phyloP scores from a whole-genome alignment of 192 early-diverging fungal genomes.

The Obelidium mucronatum region DNA sequence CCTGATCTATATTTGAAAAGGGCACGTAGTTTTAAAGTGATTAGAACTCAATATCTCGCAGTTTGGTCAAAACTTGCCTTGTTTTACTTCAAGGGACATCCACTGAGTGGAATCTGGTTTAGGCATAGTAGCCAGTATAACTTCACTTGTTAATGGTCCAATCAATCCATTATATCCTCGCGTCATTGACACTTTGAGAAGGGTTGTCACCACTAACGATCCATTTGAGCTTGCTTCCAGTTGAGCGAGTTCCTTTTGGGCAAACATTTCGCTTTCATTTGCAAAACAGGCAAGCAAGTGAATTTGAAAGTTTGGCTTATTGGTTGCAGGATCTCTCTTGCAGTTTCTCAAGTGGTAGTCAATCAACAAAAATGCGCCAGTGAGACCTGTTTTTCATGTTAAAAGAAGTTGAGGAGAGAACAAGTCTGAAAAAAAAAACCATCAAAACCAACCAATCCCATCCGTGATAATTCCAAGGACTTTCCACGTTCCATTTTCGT shows the following conservation, averaged over 20 bases:
- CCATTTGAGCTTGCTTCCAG: conserved; percentile 18
- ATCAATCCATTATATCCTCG: conserved; percentile 7
- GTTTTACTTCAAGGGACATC: neutral
- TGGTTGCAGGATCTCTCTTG: conserved; percentile 28
- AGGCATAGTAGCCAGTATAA: conserved; percentile 38
- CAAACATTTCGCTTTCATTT: conserved; percentile 41
- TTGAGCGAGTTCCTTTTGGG: conserved; percentile 25
- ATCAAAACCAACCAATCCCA: conserved; percentile 39
- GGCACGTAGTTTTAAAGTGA: neutral
- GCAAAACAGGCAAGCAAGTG: conserved; percentile 30
- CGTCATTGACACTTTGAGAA: neutral
- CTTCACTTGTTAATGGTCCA: conserved; percentile 20
- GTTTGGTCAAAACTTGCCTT: neutral
- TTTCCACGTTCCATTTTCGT: conserved; percentile 43
- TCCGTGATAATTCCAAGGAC: conserved; percentile 44
- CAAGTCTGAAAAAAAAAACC: neutral
- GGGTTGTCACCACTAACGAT: conserved; percentile 13
- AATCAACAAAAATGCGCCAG: conserved; percentile 38
- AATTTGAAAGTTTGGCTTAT: conserved; percentile 13
- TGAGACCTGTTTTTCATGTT: conserved; percentile 33
- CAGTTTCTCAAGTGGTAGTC: conserved; percentile 46
- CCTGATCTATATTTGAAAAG: neutral
- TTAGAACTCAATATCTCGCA: neutral
- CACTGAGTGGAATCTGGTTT: conserved; percentile 3
- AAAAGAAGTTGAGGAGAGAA: conserved; percentile 17